Evolutionary conservation across 257 asterid species (phyloP), one percentile per base, ranked within the genome.

Genomic region (Solanum sejunctum): DNA sequence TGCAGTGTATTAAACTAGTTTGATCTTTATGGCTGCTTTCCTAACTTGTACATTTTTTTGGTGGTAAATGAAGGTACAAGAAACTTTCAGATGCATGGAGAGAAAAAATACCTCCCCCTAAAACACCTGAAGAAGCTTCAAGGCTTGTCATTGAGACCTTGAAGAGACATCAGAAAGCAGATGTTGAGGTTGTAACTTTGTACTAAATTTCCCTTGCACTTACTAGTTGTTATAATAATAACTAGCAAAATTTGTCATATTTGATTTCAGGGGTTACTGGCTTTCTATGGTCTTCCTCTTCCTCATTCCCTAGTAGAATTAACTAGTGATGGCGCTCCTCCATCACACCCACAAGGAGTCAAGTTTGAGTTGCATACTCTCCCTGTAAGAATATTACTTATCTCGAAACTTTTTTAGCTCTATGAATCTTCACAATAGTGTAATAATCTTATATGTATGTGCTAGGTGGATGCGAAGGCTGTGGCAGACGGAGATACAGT

Each of bases 401-500:
- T 13, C 51, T 47, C 79, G 18, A 39, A 51, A 77, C 49, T 9
- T 8, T 26, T 13, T 77, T 51, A 16, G 60, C 82, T 64, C 82
- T 77, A 23, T 51, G 9, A 51, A 49, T 77, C 82, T 13, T 23
- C 61, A 75, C 13, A 52, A 10, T 23, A 78, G 45, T 15, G 43
- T 9, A 20, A 16, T n/a, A 21, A 28, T 54, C 60, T 43, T 20
- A 1, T 45, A 43, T 58, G 21, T 39, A 3, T 36, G 17, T 32
- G 6, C 70, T 28, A 95, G 99, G 97, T 96, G 84, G 97, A 96
- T 88, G 92, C 92, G 4, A 96, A 91, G 87, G 97, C 99, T 26
- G 99, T 95, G 43, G 99, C 98, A 6, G 98, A 95, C 89, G 99
- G 98, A n/a, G 98, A 95, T 89, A 93, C 98, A 7, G 83, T 96